phyloP scores from a whole-genome alignment of 1,284 basidiomycete species.

The Apiotrichum gracile region DNA sequence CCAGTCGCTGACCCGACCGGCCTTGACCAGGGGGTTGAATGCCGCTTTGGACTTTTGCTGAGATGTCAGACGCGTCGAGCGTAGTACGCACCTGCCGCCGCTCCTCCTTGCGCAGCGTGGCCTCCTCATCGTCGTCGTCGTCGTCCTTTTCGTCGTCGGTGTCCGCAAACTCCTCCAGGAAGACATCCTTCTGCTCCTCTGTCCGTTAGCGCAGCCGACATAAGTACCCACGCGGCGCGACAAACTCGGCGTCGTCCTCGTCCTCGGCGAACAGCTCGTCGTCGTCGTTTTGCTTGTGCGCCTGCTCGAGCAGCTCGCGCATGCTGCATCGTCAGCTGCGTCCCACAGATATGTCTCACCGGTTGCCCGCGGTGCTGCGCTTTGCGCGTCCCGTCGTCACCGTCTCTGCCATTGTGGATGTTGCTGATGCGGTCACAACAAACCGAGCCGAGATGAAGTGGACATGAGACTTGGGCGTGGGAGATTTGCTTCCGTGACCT shows the following conservation, averaged over 20 bases:
- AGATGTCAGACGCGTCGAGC: constrained; percentile 3
- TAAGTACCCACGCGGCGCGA: constrained; percentile 30
- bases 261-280: constrained; percentile 42
- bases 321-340: constrained; percentile 29
- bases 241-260: constrained; percentile 41
- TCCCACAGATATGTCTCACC: constrained; percentile 19
- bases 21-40: constrained; percentile 30
- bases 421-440: background rate
- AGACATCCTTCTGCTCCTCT: constrained; percentile 37
- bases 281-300: constrained; percentile 38
- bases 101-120: constrained; percentile 28
- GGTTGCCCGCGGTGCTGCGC: constrained; percentile 44
- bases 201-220: background rate
- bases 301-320: constrained; percentile 44
- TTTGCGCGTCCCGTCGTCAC: constrained; percentile 36
- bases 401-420: constrained; percentile 22
- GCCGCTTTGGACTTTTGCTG: constrained; percentile 31
- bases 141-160: constrained; percentile 43
- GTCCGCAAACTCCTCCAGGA: constrained; percentile 44
- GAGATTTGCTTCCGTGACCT: background rate
- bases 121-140: constrained; percentile 36
- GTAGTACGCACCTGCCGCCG: constrained; percentile 24
- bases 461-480: too few relatives aligned
- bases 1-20: constrained; percentile 4
- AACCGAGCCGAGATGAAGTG: background rate